Conservation (phyloP, 192 early-diverging fungal species). For the Backusella macrospora region DNA sequence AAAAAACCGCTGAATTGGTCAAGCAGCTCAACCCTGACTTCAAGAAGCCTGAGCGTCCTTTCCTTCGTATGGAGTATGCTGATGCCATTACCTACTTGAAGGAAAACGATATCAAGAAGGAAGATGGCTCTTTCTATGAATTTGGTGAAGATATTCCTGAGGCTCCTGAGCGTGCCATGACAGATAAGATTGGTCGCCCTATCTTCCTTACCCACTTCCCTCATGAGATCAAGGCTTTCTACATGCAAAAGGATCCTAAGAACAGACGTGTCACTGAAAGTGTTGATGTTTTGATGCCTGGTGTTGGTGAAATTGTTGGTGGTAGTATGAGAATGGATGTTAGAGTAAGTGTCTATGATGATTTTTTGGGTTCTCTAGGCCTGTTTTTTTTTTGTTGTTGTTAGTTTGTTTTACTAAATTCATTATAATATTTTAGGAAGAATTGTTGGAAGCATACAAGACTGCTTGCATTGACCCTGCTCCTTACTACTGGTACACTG, state of each 20-base stretch:
- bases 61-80: conserved; percentile 93
- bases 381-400: too few species aligned
- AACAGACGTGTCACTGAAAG: conserved; percentile 90
- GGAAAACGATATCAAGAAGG: conserved; percentile 87
- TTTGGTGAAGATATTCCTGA: conserved; percentile 99
- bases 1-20: conserved; percentile 72
- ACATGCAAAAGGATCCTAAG: conserved; percentile 93
- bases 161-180: conserved; percentile 97
- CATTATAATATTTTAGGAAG: conserved; percentile 20
- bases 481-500: conserved; percentile 99
- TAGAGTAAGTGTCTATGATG: conserved; percentile 49
- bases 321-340: conserved; percentile 97
- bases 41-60: conserved; percentile 80
- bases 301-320: conserved; percentile 98
- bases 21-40: conserved; percentile 93
- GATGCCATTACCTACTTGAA: conserved; percentile 97
- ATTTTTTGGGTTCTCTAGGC: not conserved
- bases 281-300: conserved; percentile 97
- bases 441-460: conserved; percentile 41
- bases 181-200: conserved; percentile 94
- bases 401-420: not conserved
- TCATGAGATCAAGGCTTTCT: conserved; percentile 98
- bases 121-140: conserved; percentile 87
- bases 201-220: conserved; percentile 97
- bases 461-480: conserved; percentile 76